phyloP scores from a whole-genome alignment of 805 yeast genomes.

The Ogataea kodamae region DNA sequence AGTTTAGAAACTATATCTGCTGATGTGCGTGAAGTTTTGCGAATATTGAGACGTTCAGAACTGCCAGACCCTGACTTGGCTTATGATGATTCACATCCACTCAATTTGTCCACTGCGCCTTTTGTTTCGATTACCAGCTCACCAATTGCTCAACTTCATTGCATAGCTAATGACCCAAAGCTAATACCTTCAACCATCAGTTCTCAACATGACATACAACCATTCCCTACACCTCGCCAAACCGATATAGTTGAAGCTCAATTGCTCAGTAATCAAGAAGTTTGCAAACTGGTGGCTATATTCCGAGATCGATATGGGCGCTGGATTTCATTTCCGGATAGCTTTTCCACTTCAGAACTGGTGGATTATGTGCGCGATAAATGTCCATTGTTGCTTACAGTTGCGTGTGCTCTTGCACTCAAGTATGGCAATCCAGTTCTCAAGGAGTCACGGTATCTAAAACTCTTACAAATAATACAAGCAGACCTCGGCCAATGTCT shows the following conservation, averaged over 20 bases:
- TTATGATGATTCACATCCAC: conserved; percentile 2
- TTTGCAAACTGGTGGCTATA: conserved; percentile 46
- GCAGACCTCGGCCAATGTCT: conserved; percentile 46
- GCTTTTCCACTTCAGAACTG: conserved; percentile 44
- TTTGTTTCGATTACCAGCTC: conserved; percentile 36
- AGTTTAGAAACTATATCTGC: conserved; percentile 10
- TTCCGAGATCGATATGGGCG: conserved; percentile 69
- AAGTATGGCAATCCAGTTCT: conserved; percentile 43
- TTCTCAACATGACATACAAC: conserved; percentile 13
- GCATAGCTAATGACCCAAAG: conserved; percentile 33
- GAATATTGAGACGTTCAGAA: conserved; percentile 9
- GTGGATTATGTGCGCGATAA: conserved; percentile 45
- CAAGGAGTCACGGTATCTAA: conserved; percentile 40
- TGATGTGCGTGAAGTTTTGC: conserved; percentile 15
- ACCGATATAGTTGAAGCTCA: conserved; percentile 50
- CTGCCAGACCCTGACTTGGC: conserved; percentile 9
- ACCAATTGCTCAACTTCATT: conserved; percentile 42
- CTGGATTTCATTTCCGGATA: conserved; percentile 71
- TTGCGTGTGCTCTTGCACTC: conserved; percentile 60
- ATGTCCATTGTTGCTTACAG: conserved; percentile 63
- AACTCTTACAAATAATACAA: conserved; percentile 44
- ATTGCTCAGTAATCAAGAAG: conserved; percentile 46
- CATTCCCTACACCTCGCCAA: conserved; percentile 8
- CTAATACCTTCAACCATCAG: conserved; percentile 23
- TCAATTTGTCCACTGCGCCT: conserved; percentile 16